Base-by-base conservation (phyloP, 2,329 filamentous ascomycete genomes). In the Aureobasidium mangrovei region DNA sequence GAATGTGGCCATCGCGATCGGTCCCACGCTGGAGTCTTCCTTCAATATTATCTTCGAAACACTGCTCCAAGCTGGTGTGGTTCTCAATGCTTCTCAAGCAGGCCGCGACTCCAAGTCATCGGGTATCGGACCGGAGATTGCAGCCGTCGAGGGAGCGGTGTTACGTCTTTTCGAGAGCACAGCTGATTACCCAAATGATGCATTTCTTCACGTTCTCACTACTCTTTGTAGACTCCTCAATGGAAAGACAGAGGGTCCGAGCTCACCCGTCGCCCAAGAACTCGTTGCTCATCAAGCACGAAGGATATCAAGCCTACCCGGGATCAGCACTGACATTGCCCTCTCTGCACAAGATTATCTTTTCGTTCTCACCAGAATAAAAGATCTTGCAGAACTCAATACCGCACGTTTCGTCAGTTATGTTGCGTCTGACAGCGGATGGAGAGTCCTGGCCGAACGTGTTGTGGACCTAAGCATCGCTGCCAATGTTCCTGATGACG, bases 21-120 rank as follows among this genome's bases (percentile, higher is more conserved):
- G 93, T 0, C 90, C 93, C 3, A 95, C 89, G 0, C 76, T 98
- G 0, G 84, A 86, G 35, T 77, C 79, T 10, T 87, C 91, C 0
- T 98, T 94, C 88, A 84, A 83, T 1, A 97, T 98, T 56, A 77
- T 98, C 12, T 78, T 98, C 1, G 91, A 95, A 64, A 95, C 91
- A 0, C 73, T 98, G 6, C 90, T 96, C 64, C 88, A 96, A 67
- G 91, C 91, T 2, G 93, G 97, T 62, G 83, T 95, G 58, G 84
- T 97, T 3, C 77, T 96, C 28, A 78, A 81, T 8, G 63, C 69
- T 18, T 70, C 68, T n/a, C 57, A 61, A 27, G 63, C 63, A 38
- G 60, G 64, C 45, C 62, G 61, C 7, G 57, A 64, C 49, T 45
- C 52, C 9, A 53, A 59, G 28, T 48, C 60, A 53, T 42, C 56